Conservation (phyloP, 2,329 filamentous ascomycete species). For the Neonectria faginata region DNA sequence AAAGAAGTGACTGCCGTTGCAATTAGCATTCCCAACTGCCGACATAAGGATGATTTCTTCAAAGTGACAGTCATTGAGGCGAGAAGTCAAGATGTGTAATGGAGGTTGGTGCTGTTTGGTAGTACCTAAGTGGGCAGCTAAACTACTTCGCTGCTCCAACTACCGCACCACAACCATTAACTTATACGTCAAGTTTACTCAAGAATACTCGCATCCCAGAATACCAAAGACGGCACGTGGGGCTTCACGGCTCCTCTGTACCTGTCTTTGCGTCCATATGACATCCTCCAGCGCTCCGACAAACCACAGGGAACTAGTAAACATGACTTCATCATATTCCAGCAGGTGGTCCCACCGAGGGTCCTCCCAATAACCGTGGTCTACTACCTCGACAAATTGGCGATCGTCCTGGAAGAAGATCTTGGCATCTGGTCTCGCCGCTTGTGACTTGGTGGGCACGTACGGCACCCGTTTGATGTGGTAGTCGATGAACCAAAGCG, state of each 20-base stretch:
- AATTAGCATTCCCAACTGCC: too few species aligned
- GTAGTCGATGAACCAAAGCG: background rate
- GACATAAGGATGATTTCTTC: background rate
- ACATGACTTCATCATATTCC: background rate
- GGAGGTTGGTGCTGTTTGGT: too few species aligned
- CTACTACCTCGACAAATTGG: background rate
- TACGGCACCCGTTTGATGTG: background rate
- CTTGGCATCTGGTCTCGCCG: background rate
- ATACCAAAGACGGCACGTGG: background rate
- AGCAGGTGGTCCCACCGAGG: background rate
- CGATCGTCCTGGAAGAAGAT: background rate
- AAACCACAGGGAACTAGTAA: background rate
- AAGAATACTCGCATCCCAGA: background rate
- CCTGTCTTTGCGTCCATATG: background rate
- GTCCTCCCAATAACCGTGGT: background rate
- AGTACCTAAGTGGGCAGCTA: too few species aligned
- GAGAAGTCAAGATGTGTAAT: too few species aligned
- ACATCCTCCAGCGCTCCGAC: background rate
- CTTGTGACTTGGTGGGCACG: background rate
- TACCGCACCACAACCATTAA: background rate
- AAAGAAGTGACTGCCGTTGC: too few species aligned
- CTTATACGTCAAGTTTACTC: background rate
- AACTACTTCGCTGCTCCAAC: too few species aligned
- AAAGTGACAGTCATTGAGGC: background rate
- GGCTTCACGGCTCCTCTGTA: background rate